Evolutionary conservation across 2,329 filamentous ascomycete species (phyloP), one percentile per base, ranked within the genome.

Genomic region (Rasamsonia emersonii): DNA sequence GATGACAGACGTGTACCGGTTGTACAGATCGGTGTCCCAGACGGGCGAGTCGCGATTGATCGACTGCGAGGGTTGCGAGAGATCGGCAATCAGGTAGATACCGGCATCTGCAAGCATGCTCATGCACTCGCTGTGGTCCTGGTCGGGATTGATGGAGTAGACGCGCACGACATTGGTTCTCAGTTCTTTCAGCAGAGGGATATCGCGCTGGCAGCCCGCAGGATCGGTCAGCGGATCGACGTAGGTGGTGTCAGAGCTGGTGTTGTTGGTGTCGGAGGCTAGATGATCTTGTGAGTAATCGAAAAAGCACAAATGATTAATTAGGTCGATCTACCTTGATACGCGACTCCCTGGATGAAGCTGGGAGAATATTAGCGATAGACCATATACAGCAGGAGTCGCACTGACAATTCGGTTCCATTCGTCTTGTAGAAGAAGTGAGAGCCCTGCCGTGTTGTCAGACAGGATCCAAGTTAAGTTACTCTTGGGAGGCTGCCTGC

Each of bases 11-110:
- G 77, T 83, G 70, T 95, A 95, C 39, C 84, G 82, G 23, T 68
- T 53, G 64, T 78, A 93, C 28, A 94, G 71, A 4, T 71, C 69
- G 28, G 77, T 73, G 54, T 83, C 75, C 89, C 89, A 95, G 39
- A 68, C 51, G 9, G 88, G 80, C 42, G 70, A 62, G 53, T 82
- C 73, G 45, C 86, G 83, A 68, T 89, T 80, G 70, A 96, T 93
- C 30, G 89, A 94, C 33, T 71, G 58, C 29, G 64, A 66, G 11
- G 89, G 88, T 58, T 89, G 77, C 13, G 80, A 80, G 40, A 96
- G 68, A 69, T 96, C 89, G 42, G 86, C 82, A 48, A 96, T 73
- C 50, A 96, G 78, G 59, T 95, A 96, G 68, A 96, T 95, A 51
- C 86, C 88, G 30, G 82, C 82, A 31, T 81, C 75, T 33, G 80